Percentiles rank a stretch among this genome's conserved stretches.
These are phyloP conservation scores for Kwoniella shivajii DNA, from an alignment of 1,284 basidiomycete species.

Conservation along the genomic window DNA sequence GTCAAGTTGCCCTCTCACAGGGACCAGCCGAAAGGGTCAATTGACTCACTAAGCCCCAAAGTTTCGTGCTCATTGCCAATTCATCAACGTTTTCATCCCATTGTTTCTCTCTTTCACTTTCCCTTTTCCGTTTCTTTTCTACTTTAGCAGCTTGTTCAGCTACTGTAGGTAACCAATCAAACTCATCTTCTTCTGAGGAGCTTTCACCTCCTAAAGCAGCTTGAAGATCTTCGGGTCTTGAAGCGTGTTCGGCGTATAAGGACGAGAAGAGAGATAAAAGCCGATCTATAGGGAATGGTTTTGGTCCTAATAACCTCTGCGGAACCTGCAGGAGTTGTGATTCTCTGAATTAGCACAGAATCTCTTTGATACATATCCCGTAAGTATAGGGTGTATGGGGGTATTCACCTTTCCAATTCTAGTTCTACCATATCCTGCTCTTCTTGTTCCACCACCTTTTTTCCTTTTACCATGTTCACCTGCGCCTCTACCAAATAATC, in stretches of 20 bases:
- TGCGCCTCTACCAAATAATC: constrained; percentile 72
- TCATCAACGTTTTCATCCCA: constrained; percentile 51
- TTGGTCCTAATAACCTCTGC: constrained; percentile 77
- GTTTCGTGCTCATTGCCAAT: constrained; percentile 40
- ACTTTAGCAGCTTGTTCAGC: constrained; percentile 22
- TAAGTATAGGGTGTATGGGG: not conserved
- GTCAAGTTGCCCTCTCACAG: not conserved
- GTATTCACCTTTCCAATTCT: constrained; percentile 44
- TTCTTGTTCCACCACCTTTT: constrained; percentile 56
- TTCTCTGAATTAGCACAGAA: not conserved
- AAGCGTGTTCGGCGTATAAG: constrained; percentile 75
- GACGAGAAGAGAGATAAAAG: constrained; percentile 80
- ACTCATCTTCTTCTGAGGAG: constrained; percentile 37
- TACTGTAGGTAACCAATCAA: constrained; percentile 17
- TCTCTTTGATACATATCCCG: not conserved
- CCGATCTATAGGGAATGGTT: constrained; percentile 77
- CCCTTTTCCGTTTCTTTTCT: constrained; percentile 70
- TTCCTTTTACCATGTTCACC: constrained; percentile 67
- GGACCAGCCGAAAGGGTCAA: not conserved
- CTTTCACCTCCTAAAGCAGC: constrained; percentile 12
- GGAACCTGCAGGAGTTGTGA: constrained; percentile 61
- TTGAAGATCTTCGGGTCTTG: constrained; percentile 51
- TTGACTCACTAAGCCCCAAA: constrained; percentile 48
- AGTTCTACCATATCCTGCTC: constrained; percentile 49
- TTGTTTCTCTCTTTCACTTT: constrained; percentile 58